Evolutionary conservation across 108 stramenopile species (phyloP).

Genomic region (Fragilariopsis cylindrus): DNA sequence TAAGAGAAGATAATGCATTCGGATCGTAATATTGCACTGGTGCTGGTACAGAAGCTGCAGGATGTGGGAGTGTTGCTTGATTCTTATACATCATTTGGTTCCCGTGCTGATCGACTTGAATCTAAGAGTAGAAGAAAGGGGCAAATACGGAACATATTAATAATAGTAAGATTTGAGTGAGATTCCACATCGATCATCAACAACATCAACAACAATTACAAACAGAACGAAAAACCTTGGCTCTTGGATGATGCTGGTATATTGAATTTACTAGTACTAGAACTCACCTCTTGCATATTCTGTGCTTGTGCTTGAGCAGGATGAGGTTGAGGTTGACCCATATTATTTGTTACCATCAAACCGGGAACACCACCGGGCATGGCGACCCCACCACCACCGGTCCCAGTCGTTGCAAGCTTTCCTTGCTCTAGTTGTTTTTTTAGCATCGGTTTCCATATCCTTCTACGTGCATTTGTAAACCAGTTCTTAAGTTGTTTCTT

Average conservation of each 20-base stretch:
- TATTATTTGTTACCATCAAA: constrained; percentile 47
- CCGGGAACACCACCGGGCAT: constrained; percentile 42
- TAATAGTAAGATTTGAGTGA: background rate
- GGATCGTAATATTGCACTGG: constrained; percentile 47
- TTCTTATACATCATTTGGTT: constrained; percentile 29
- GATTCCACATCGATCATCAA: background rate
- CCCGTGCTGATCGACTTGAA: constrained; percentile 51
- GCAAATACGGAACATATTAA: background rate
- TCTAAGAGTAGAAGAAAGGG: constrained; percentile 9
- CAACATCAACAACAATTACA: constrained; percentile 2
- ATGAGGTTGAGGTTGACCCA: constrained; percentile 1
- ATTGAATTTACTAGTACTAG: background rate
- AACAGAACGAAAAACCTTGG: background rate
- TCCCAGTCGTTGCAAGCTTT: constrained; percentile 63
- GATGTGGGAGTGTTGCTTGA: constrained; percentile 14
- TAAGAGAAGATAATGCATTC: constrained; percentile 9
- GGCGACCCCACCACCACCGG: constrained; percentile 41
- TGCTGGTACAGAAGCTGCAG: constrained; percentile 19
- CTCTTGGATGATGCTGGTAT: background rate
- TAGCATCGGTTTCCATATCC: constrained; percentile 96
- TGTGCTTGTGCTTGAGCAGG: constrained; percentile 16
- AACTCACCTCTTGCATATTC: constrained; percentile 47
- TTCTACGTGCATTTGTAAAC: constrained; percentile 93
- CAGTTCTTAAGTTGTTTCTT: constrained; percentile 96
- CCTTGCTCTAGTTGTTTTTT: constrained; percentile 91